Base-by-base conservation (phyloP, 139 green algal genomes). In the Spirogloea muscicola region DNA sequence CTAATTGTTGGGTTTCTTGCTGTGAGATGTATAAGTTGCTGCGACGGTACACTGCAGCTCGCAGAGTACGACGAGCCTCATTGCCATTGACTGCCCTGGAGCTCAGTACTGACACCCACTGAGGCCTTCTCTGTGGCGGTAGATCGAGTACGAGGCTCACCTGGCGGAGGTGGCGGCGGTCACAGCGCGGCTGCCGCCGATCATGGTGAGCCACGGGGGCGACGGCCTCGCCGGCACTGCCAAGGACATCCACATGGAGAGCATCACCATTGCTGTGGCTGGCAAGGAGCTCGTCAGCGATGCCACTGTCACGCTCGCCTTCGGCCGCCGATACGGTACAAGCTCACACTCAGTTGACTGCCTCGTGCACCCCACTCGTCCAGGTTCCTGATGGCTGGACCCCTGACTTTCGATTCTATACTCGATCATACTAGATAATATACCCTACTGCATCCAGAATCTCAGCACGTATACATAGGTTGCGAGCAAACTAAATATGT, bases 251-350 rank as follows among this genome's bases (percentile, higher is more conserved):
- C 68, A 59, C 9, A 34, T 82, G 36, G 41, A 79, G 6, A 79
- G 55, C 49, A 79, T 82, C 51, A 80, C 34, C 39, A 74, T 82
- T 31, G 51, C 58, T 10, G 68, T 82, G 6, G 74, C 68, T 21
- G 74, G 74, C 3, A 80, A 80, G 41, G 74, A 82, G 4, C 74
- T 82, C 10, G 73, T 82, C 43, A 72, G 41, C 41, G 66, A 72
- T 27, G 66, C 41, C 38, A 62, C 68, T n/a, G 52, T 82, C 40
- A 82, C 68, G 21, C 58, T 82, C n/a, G 74, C 74, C 31, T 82
- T 74, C n/a, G 74, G 74, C 31, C 39, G 74, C 2, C 66, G 68
- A 72, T 82, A 82, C 42, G 74, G 74, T 82, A 34, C 29, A 16
- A 5, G 31, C n/a, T n/a, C n/a, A n/a, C n/a, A n/a, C n/a, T n/a